Conservation (phyloP, 2,329 filamentous ascomycete species). For the Rutstroemia sp. region DNA sequence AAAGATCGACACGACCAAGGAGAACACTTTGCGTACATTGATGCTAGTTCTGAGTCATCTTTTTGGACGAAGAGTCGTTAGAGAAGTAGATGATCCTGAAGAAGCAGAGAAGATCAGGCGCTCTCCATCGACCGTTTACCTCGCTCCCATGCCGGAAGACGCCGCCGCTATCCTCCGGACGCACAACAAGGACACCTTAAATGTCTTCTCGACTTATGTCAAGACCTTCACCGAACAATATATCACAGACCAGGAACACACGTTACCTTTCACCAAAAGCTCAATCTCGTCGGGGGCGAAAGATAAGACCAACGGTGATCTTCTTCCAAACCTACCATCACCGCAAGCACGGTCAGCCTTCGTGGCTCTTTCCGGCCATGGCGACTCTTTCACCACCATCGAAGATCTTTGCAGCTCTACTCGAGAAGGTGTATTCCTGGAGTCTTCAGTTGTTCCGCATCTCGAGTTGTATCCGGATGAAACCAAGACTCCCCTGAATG, state of each 20-base stretch:
- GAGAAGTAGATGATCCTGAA: conserved; percentile 41
- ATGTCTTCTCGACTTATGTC: conserved; percentile 62
- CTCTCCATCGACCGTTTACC: conserved; percentile 56
- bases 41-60: conserved; percentile 65
- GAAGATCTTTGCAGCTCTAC: conserved; percentile 59
- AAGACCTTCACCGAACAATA: conserved; percentile 62
- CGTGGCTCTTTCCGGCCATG: conserved; percentile 61
- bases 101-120: conserved; percentile 42
- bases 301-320: conserved; percentile 2
- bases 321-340: conserved; percentile 30
- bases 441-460: conserved; percentile 65
- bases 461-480: conserved; percentile 54
- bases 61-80: conserved; percentile 53
- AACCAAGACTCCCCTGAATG: conserved; percentile 46
- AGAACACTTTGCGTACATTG: conserved; percentile 47
- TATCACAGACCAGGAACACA: conserved; percentile 23
- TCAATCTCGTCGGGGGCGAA: conserved; percentile 15
- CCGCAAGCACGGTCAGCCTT: conserved; percentile 58
- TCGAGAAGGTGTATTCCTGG: conserved; percentile 64
- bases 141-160: conserved; percentile 53
- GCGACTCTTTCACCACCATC: conserved; percentile 56
- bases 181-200: conserved; percentile 55
- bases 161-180: conserved; percentile 48
- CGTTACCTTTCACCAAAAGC: conserved; percentile 26
- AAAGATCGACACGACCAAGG: conserved; percentile 42